Conservation (phyloP, 805 yeast genomes). For the Candida namnaoensis region DNA sequence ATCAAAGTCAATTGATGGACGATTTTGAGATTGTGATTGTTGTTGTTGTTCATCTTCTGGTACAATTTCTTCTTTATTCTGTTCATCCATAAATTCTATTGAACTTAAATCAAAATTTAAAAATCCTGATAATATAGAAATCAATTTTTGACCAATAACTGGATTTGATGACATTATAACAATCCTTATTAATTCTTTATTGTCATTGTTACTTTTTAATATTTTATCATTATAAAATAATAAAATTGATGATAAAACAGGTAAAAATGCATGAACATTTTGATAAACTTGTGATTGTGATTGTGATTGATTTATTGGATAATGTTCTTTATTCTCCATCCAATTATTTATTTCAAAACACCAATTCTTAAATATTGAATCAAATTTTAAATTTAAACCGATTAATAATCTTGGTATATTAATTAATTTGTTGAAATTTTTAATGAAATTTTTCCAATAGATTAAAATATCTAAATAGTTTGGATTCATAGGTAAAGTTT, state of each 20-base stretch:
- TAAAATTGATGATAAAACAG: conserved; percentile 18
- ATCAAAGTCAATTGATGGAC: background rate
- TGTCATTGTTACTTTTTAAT: conserved; percentile 6
- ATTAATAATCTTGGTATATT: conserved; percentile 27
- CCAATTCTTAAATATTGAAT: conserved; percentile 25
- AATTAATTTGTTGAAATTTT: conserved; percentile 19
- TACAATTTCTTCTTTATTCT: background rate
- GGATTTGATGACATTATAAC: conserved; percentile 54
- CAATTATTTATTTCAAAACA: conserved; percentile 29
- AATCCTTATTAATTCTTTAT: conserved; percentile 32
- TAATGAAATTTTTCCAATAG: conserved; percentile 21
- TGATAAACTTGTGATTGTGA: background rate
- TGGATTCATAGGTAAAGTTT: background rate
- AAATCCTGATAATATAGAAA: conserved; percentile 43
- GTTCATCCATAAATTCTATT: conserved; percentile 8
- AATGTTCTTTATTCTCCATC: conserved; percentile 29
- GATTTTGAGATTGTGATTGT: background rate
- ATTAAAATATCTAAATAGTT: conserved; percentile 15
- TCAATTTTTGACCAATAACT: conserved; percentile 48
- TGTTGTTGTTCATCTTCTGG: background rate
- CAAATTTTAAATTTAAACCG: conserved; percentile 19
- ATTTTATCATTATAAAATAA: conserved; percentile 15
- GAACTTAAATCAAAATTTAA: conserved; percentile 26
- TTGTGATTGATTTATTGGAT: background rate
- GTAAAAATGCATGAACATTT: conserved; percentile 12